Evolutionary conservation across 2,329 filamentous ascomycete genomes (phyloP), one percentile per base, ranked within the genome.

Genomic region (Fusarium sororula): DNA sequence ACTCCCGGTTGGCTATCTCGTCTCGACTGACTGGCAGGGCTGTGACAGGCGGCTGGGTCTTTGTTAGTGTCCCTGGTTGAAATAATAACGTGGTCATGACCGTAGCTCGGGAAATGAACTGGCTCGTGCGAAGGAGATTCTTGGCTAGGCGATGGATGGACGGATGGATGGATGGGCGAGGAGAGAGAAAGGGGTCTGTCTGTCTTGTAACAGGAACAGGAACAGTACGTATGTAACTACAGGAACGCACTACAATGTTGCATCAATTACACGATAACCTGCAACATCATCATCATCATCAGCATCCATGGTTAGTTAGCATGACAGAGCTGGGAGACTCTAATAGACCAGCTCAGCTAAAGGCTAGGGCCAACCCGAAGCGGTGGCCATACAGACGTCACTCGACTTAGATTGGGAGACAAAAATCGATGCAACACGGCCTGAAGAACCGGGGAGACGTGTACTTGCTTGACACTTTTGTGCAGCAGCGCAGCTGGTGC

Each of bases 401-500:
- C 73, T 67, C 20, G 38, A 62, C 38, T 58, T 58, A 38, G 50
- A 62, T 59, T 59, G 56, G 56, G 56, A 63, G 55, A 32, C 60
- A 45, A 63, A 50, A 63, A 30, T 55, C 66, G 66, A 70, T 73
- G 61, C 69, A 75, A 47, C 57, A 68, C 71, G 54, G 70, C 73
- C 64, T 75, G 62, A 69, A 68, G 59, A 70, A 66, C 73, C 62
- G 30, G 70, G 61, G 70, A 60, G 70, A 57, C 53, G 72, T 74
- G 71, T 73, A 64, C 56, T 65, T 73, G 63, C 56, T 68, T 69
- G 70, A 77, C 65, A 44, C 66, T 74, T 59, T 70, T 66, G 68
- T 73, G 62, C 75, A 75, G 67, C 71, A 72, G 57, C 63, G 70
- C 71, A 72, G 63, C 63, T 65, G 67, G 66, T 73, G 66, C 75